Base-by-base conservation (phyloP, 2,329 filamentous ascomycete species). In the Aspergillus novoparasiticus region DNA sequence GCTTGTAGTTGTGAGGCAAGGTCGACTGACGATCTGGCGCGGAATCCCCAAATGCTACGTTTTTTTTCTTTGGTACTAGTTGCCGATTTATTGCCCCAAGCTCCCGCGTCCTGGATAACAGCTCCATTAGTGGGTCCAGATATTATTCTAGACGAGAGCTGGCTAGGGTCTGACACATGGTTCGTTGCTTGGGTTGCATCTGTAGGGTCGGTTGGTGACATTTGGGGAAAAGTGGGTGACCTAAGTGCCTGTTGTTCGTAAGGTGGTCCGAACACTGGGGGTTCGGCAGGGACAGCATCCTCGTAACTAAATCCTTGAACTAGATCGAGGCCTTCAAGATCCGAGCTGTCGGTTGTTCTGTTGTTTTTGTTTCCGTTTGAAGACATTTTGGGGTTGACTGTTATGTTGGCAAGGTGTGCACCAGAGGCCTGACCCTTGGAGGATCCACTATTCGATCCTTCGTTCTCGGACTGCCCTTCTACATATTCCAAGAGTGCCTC, bases 401-500 rank as follows among this genome's bases (percentile, higher is more conserved):
- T 60, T 16, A 71, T 19, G 26, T 64, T 62, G 14, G 68, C 57
- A 21, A 63, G 26, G 16, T 65, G 69, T 56, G 69, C 76, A 46
- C 43, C 55, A 56, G 68, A 62, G 36, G 55, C 54, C 43, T 65
- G 72, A 51, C 50, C 57, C 53, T 67, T 74, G 16, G 63, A 64
- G 30, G 65, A 66, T 51, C 48, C 51, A 45, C 59, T 68, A 12
- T 64, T 68, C 9, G 66, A 62, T 45, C 68, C 70, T 53, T 78
- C 76, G 41, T 71, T 73, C 36, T 76, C 76, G 6, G 75, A 75
- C 32, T 69, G 66, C 14, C 62, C 68, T 71, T 97, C 93, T 46
- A 97, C 94, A 83, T 96, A 97, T 69, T 92, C 90, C 64, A 98
- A 82, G 46, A 99, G 82, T 26, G 92, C 90, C 62, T 96, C 91